Conservation (phyloP, 495 filamentous ascomycete genomes). For the Neurospora sp. region DNA sequence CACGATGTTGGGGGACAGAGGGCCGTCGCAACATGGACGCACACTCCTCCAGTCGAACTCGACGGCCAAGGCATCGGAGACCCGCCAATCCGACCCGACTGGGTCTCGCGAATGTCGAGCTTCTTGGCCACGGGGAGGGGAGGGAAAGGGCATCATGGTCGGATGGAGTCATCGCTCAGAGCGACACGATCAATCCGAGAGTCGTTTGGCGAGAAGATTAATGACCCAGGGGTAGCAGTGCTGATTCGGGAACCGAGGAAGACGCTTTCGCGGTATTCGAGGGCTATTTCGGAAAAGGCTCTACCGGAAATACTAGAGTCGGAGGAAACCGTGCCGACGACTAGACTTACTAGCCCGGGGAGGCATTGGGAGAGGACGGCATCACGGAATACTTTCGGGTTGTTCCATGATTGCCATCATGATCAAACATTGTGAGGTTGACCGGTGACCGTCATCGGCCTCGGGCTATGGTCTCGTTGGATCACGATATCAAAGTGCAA, state of each 20-base stretch:
- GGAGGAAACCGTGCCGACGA: not conserved
- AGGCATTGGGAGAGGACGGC: not conserved
- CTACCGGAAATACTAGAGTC: not conserved
- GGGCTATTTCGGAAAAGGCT: not conserved
- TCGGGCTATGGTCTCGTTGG: not conserved
- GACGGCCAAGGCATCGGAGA: constrained; percentile 13
- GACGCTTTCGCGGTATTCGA: constrained; percentile 2
- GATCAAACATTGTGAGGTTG: not conserved
- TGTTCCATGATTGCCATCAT: not conserved
- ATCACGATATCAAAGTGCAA: not conserved
- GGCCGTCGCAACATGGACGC: constrained; percentile 10
- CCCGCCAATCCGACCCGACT: constrained; percentile 1
- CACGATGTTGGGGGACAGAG: not conserved
- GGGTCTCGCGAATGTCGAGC: constrained; percentile 5
- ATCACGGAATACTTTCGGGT: not conserved
- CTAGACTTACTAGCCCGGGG: not conserved
- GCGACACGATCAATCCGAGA: constrained; percentile 8
- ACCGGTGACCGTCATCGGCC: not conserved
- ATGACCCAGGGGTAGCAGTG: constrained; percentile 14
- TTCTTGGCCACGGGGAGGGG: not conserved
- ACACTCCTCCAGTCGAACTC: constrained; percentile 19
- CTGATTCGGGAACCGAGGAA: constrained; percentile 3
- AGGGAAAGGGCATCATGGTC: not conserved
- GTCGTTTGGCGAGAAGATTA: constrained; percentile 21
- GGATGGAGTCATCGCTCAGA: not conserved